Evolutionary conservation across 1,139 yeast genomes (phyloP).

Genomic region (Taphrina wiesneri): DNA sequence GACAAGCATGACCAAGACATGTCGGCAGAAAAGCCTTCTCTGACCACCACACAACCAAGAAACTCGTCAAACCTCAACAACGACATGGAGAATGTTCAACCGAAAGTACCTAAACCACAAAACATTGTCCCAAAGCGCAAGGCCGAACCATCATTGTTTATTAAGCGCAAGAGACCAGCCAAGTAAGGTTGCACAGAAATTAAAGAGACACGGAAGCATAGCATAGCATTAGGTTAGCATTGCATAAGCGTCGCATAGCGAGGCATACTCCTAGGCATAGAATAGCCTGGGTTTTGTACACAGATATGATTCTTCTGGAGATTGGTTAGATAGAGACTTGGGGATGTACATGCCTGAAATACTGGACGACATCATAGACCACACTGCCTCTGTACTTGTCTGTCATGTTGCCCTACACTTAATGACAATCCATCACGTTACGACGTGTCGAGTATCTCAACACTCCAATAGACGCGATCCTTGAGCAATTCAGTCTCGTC

Average conservation of each 20-base stretch:
- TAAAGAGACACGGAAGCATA: background rate
- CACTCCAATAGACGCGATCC: background rate
- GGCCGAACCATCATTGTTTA: conserved; percentile 23
- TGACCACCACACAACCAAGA: background rate
- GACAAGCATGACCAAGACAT: no score
- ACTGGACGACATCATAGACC: no score
- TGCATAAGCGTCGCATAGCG: background rate
- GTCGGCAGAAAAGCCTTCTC: background rate
- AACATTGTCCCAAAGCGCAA: background rate
- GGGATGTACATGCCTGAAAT: no score
- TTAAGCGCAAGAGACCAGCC: conserved; percentile 22
- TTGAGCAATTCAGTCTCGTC: background rate
- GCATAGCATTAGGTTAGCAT: conserved; percentile 4
- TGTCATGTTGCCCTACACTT: no score
- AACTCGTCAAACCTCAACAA: background rate
- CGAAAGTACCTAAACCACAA: background rate
- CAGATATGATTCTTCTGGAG: background rate
- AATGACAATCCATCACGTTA: no score
- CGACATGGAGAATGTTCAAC: background rate
- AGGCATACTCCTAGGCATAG: background rate
- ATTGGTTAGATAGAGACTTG: no score
- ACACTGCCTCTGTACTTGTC: no score
- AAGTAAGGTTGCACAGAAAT: background rate
- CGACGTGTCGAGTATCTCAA: background rate
- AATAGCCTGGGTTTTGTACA: background rate